A percentile compares a stretch with the other conserved stretches of the same genome.
phyloP scores from a whole-genome alignment of 495 filamentous ascomycete genomes.

The Penicillium herquei region DNA sequence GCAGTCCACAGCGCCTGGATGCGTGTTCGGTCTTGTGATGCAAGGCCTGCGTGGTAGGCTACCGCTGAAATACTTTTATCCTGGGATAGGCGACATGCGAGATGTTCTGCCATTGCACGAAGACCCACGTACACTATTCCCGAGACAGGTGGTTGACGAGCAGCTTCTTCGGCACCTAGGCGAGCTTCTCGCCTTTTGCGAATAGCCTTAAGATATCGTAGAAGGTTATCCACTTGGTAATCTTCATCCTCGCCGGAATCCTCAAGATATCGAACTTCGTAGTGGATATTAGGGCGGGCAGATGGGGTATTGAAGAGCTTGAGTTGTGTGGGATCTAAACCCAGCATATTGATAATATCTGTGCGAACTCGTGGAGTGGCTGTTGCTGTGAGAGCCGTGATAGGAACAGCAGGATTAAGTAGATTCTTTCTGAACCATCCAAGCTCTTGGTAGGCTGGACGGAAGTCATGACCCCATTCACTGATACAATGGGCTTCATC shows the following conservation, averaged over 20 bases:
- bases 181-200: conserved; percentile 59
- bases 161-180: conserved; percentile 36
- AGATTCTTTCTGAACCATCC: conserved; percentile 78
- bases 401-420: conserved; percentile 77
- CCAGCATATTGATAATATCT: conserved; percentile 76
- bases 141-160: conserved; percentile 62
- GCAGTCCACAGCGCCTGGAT: conserved; percentile 70
- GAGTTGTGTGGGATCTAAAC: conserved; percentile 58
- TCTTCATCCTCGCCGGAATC: conserved; percentile 41
- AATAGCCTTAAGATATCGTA: conserved; percentile 69
- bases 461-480: conserved; percentile 98
- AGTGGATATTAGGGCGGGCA: conserved; percentile 81
- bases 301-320: conserved; percentile 79
- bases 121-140: conserved; percentile 90
- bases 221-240: conserved; percentile 62
- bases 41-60: conserved; percentile 52
- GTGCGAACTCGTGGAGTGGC: conserved; percentile 75
- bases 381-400: conserved; percentile 89
- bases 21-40: conserved; percentile 37
- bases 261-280: conserved; percentile 83
- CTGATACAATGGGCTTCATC: conserved; percentile 97
- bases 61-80: conserved; percentile 42
- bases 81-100: conserved; percentile 51
- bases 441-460: conserved; percentile 86
- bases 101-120: conserved; percentile 69